These are phyloP conservation scores for Paraphaeosphaeria minitans DNA, from an alignment of 2,329 filamentous ascomycete species.

Conservation along the genomic window DNA sequence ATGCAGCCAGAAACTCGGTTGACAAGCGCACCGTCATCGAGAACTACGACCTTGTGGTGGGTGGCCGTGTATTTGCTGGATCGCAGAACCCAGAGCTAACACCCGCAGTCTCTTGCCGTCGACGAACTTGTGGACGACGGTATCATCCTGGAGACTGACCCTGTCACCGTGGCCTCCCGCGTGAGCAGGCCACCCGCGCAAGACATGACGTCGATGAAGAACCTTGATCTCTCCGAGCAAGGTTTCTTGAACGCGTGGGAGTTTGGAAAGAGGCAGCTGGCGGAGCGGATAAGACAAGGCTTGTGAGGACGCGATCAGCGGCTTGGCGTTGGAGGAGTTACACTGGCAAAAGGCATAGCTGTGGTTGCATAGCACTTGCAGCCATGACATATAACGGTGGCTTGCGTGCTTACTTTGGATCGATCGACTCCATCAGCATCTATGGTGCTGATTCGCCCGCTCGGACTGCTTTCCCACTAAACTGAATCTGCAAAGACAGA, in stretches of 20 bases:
- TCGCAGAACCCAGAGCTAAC: conserved; percentile 59
- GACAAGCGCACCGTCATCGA: conserved; percentile 98
- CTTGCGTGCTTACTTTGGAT: conserved; percentile 7
- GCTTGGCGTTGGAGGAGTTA: conserved; percentile 42
- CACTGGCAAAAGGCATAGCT: conserved; percentile 25
- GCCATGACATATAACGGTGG: conserved; percentile 10
- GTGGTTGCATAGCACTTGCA: conserved; percentile 15
- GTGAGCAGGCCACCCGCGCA: conserved; percentile 91
- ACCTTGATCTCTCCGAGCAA: conserved; percentile 94
- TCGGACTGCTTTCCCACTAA: neutral
- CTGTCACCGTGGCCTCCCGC: conserved; percentile 87
- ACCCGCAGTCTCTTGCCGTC: conserved; percentile 85
- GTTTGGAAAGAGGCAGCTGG: conserved; percentile 88
- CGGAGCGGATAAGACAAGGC: conserved; percentile 87
- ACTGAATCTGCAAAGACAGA: neutral
- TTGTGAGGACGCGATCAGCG: conserved; percentile 27
- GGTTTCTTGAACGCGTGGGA: conserved; percentile 93
- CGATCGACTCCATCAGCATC: neutral
- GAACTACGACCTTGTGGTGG: conserved; percentile 88
- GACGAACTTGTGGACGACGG: conserved; percentile 75
- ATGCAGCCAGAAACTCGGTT: conserved; percentile 74
- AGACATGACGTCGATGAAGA: conserved; percentile 85
- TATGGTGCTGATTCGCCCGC: neutral
- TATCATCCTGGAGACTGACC: conserved; percentile 96
- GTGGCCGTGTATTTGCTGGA: conserved; percentile 11